Base-by-base conservation (phyloP, 2,329 filamentous ascomycete species). In the Talaromyces sp. region DNA sequence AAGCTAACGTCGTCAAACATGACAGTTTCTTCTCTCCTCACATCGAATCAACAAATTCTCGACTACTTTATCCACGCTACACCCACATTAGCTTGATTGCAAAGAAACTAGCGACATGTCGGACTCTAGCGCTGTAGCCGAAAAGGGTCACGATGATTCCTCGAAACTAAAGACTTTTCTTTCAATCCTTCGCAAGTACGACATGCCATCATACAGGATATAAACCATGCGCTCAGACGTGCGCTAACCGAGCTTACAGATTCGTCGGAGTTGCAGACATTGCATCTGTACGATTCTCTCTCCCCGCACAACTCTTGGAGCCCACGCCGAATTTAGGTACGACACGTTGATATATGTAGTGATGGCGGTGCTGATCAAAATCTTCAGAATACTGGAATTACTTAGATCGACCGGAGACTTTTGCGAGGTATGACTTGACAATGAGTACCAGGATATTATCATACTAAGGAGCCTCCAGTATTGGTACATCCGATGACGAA, bases 201-300 rank as follows among this genome's bases (percentile, higher is more conserved):
- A 21, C 28, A 62, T 18, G 21, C 46, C 48, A 21, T 18, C 35
- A 57, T 39, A 12, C 28, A 33, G 21, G 7, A 23, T 54, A 21
- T 28, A 54, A 25, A 57, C 63, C 63, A 58, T 60, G 42, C 35
- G 55, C 35, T 39, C 40, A 23, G n/a, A 9, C 5, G 58, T 57
- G 65, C 64, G 65, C 35, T 57, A 28, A 57, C 35, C 31, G 21
- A 2, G 21, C n/a, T 28, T 6, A 8, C 76, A 96, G 93, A 76
- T 98, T 98, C 78, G 92, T 98, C 71, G 95, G 95, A 69, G 95
- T 99, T 63, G 84, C 93, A 68, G 95, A 99, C 78, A 95, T 99
- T 72, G 95, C 95, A 63, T 87, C 92, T 62, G 93, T 98, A 66
- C 90, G 95, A 69, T 99, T 99, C 80, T 98, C 93, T 16, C 84